These are phyloP conservation scores for Scedosporium dehoogii DNA, from an alignment of 2,329 filamentous ascomycete species.

Conservation along the genomic window DNA sequence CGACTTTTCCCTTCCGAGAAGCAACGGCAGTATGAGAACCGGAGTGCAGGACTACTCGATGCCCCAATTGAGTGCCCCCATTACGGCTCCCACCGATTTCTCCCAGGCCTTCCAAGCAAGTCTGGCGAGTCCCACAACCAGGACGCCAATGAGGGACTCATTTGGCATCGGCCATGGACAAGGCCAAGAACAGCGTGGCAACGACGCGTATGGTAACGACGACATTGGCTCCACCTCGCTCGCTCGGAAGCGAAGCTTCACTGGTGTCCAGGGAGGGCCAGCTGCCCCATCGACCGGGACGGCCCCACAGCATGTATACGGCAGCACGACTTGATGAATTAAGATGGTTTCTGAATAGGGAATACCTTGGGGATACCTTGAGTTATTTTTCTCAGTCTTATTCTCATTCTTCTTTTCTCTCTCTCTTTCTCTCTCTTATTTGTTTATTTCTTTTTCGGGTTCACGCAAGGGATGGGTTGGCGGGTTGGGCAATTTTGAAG, in stretches of 20 bases:
- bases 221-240: conserved; percentile 16
- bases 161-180: conserved; percentile 21
- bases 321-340: conserved; percentile 11
- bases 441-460: background rate
- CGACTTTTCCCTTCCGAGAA: conserved; percentile 39
- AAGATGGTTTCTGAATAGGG: background rate
- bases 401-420: background rate
- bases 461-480: background rate
- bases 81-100: conserved; percentile 43
- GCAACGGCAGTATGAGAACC: conserved; percentile 25
- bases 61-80: conserved; percentile 45
- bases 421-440: background rate
- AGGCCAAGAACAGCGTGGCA: conserved; percentile 12
- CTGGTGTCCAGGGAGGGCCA: conserved; percentile 7
- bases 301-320: conserved; percentile 11
- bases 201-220: conserved; percentile 17
- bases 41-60: conserved; percentile 37
- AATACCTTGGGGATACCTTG: background rate
- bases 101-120: conserved; percentile 35
- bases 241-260: conserved; percentile 30
- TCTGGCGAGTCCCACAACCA: conserved; percentile 23
- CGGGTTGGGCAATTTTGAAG: background rate
- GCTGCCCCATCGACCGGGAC: conserved; percentile 10
- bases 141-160: conserved; percentile 35
- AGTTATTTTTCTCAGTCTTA: background rate